These are phyloP conservation scores for Papiliotrema laurentii DNA, from an alignment of 1,284 basidiomycete genomes.

Conservation along the genomic window DNA sequence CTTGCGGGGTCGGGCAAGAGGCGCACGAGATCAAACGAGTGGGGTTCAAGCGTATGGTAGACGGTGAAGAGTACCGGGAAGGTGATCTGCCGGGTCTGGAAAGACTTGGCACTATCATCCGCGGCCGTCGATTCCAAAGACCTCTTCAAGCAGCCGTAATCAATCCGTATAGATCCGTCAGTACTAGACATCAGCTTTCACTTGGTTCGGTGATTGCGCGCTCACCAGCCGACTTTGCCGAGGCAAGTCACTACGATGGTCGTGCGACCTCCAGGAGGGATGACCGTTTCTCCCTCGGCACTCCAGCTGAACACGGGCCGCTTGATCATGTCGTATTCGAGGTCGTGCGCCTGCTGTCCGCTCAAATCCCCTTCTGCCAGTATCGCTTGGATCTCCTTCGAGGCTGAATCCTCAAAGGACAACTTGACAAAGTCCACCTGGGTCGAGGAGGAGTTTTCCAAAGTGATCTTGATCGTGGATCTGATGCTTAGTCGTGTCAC, in stretches of 20 bases:
- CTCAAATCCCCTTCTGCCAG: conserved; percentile 73
- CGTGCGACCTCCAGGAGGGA: conserved; percentile 66
- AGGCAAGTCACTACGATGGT: conserved; percentile 68
- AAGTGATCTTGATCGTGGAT: conserved; percentile 70
- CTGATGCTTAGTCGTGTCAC: conserved; percentile 49
- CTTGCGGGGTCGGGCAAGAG: conserved; percentile 7
- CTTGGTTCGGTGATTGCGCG: conserved; percentile 10
- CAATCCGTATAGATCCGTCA: conserved; percentile 70
- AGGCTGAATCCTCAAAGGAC: conserved; percentile 83
- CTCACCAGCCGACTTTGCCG: conserved; percentile 86
- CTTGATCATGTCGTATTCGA: conserved; percentile 74
- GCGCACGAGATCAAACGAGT: conserved; percentile 67
- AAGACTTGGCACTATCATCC: conserved; percentile 44
- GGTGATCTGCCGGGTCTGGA: conserved; percentile 76
- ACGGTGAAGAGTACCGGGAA: conserved; percentile 86
- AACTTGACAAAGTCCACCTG: conserved; percentile 81
- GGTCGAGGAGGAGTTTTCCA: conserved; percentile 79
- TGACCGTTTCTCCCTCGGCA: conserved; percentile 50
- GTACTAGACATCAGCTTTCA: conserved; percentile 53
- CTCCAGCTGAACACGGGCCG: conserved; percentile 78
- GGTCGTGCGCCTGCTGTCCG: conserved; percentile 82
- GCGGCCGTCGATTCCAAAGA: no score
- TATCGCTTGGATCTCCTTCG: conserved; percentile 66
- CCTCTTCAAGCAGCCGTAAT: conserved; percentile 69
- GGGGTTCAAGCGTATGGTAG: conserved; percentile 84